These are phyloP conservation scores for button mushroom (Agaricus bisporus) DNA, from an alignment of 768 basidiomycete species.

Conservation along the genomic window DNA sequence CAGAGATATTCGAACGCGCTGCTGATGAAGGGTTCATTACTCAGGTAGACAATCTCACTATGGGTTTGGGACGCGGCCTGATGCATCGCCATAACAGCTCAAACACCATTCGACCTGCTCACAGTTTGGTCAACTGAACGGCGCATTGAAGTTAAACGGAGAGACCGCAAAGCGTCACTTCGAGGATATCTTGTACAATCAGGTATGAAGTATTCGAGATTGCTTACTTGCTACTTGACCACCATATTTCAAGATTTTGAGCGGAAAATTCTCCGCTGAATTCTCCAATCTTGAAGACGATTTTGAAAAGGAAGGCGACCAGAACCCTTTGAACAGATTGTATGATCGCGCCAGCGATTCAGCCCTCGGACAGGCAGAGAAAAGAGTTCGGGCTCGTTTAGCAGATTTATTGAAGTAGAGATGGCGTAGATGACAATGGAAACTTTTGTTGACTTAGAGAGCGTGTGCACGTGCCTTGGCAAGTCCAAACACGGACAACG, in stretches of 20 bases:
- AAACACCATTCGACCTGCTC: constrained; percentile 58
- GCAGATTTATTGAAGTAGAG: constrained; percentile 27
- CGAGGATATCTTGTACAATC: constrained; percentile 52
- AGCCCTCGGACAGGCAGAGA: constrained; percentile 55
- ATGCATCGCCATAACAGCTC: constrained; percentile 27
- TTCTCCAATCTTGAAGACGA: constrained; percentile 51
- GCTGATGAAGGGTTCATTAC: constrained; percentile 61
- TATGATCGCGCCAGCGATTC: constrained; percentile 44
- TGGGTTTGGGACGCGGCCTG: neutral
- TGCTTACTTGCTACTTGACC: too few relatives aligned
- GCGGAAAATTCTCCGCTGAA: constrained; percentile 50
- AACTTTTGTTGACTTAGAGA: neutral
- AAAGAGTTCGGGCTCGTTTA: constrained; percentile 46
- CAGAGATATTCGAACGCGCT: constrained; percentile 62
- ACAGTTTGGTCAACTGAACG: constrained; percentile 56
- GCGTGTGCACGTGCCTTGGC: constrained; percentile 2
- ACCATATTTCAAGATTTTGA: constrained; percentile 36
- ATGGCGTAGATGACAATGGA: neutral
- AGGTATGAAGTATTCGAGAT: constrained; percentile 23
- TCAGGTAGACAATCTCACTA: constrained; percentile 25
- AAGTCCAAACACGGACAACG: constrained; percentile 6
- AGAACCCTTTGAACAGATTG: constrained; percentile 49
- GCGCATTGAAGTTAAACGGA: constrained; percentile 51
- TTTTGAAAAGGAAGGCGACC: constrained; percentile 47
- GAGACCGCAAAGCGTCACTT: constrained; percentile 44